phyloP scores from a whole-genome alignment of 2,329 filamentous ascomycete species.

The Aspergillus sp. region DNA sequence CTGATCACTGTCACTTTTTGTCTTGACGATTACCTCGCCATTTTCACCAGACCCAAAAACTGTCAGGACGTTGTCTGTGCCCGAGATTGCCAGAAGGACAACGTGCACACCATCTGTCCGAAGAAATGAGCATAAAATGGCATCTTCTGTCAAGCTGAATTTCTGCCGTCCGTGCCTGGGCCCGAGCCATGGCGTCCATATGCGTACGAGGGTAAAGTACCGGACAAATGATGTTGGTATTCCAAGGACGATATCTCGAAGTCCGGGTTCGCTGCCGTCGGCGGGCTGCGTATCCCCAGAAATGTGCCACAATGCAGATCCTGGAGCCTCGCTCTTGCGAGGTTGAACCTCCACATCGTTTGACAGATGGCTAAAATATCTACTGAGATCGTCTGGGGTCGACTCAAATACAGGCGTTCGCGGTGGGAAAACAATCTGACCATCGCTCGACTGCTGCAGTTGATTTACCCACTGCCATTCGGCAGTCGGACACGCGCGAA shows the following conservation, averaged over 20 bases:
- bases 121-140: slow-evolving; percentile 74
- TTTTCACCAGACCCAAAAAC: slow-evolving; percentile 63
- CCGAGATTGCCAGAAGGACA: slow-evolving; percentile 75
- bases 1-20: slow-evolving; percentile 65
- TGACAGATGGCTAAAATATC: slow-evolving; percentile 36
- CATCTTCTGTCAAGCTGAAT: slow-evolving; percentile 73
- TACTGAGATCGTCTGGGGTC: slow-evolving; percentile 18
- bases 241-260: slow-evolving; percentile 59
- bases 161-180: slow-evolving; percentile 73
- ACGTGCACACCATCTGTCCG: slow-evolving; percentile 69
- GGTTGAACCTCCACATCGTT: slow-evolving; percentile 32
- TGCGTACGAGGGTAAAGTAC: slow-evolving; percentile 78
- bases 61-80: slow-evolving; percentile 66
- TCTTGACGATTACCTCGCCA: slow-evolving; percentile 67
- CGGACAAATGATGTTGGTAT: slow-evolving; percentile 62
- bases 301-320: slow-evolving; percentile 39
- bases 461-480: slow-evolving; percentile 48
- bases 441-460: slow-evolving; percentile 36
- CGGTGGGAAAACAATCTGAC: slow-evolving; percentile 40
- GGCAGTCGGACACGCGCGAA: slow-evolving; percentile 32
- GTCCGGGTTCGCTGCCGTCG: slow-evolving; percentile 53
- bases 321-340: slow-evolving; percentile 40
- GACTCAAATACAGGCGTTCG: slow-evolving; percentile 13
- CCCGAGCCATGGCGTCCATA: slow-evolving; percentile 81
- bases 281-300: slow-evolving; percentile 61